These are phyloP conservation scores for Agaricus subrufescens DNA, from an alignment of 768 basidiomycete species.

Conservation along the genomic window DNA sequence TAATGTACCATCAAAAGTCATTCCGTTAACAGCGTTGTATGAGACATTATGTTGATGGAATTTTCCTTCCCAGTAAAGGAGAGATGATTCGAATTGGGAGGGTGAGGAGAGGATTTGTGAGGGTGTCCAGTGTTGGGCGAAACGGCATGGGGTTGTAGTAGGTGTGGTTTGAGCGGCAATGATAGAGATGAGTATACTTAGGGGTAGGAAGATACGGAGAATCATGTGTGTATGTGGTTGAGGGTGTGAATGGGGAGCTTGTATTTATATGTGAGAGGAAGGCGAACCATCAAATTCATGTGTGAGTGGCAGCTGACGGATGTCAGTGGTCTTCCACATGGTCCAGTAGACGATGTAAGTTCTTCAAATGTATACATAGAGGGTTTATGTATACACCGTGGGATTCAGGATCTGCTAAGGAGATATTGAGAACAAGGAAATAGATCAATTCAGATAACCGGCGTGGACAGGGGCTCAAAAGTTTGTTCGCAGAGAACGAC, in stretches of 20 bases:
- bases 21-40: conserved; percentile 19
- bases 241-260: background rate
- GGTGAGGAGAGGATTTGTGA: background rate
- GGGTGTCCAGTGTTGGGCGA: conserved; percentile 5
- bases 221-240: background rate
- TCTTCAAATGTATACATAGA: too few relatives aligned
- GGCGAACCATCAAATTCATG: background rate
- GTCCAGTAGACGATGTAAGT: background rate
- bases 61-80: conserved; percentile 20
- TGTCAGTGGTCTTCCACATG: background rate
- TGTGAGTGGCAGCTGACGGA: background rate
- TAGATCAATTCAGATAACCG: too few relatives aligned
- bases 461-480: too few relatives aligned
- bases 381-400: too few relatives aligned
- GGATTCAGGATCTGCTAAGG: too few relatives aligned
- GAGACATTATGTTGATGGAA: conserved; percentile 22
- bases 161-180: background rate
- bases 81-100: conserved; percentile 14
- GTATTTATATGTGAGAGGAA: background rate
- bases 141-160: background rate
- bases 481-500: too few relatives aligned
- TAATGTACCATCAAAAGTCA: conserved; percentile 21
- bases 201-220: background rate
- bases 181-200: background rate
- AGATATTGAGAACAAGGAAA: too few relatives aligned